Conservation (phyloP, 495 filamentous ascomycete genomes). For the Lepraria neglecta region DNA sequence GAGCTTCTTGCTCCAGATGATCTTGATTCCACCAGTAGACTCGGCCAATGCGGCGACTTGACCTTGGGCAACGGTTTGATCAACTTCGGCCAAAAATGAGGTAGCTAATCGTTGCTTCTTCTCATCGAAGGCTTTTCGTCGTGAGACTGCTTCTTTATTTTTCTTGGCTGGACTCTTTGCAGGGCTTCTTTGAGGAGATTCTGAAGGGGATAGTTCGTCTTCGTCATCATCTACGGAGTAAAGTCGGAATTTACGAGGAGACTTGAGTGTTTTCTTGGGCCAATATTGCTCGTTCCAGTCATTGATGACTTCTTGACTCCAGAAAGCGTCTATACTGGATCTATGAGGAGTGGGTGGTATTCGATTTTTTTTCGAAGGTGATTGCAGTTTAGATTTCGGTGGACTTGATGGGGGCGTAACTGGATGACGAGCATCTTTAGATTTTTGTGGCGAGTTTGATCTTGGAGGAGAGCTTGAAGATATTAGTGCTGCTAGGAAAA, state of each 20-base stretch:
- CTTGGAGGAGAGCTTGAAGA: slow-evolving; percentile 23
- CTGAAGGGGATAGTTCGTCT: slow-evolving; percentile 16
- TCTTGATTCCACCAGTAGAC: slow-evolving; percentile 65
- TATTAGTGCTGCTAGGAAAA: not conserved
- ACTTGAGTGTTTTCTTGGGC: slow-evolving; percentile 48
- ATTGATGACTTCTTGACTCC: slow-evolving; percentile 67
- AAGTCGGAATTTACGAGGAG: slow-evolving; percentile 29
- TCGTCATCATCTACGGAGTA: slow-evolving; percentile 34
- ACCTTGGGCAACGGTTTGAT: slow-evolving; percentile 57
- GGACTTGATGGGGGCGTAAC: slow-evolving; percentile 44
- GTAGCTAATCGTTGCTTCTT: slow-evolving; percentile 61
- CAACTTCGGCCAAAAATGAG: slow-evolving; percentile 66
- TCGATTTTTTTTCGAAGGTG: slow-evolving; percentile 47
- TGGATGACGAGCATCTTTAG: not conserved
- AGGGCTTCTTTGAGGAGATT: slow-evolving; percentile 19
- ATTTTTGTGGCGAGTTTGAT: slow-evolving; percentile 19
- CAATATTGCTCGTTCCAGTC: slow-evolving; percentile 80
- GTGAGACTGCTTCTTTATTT: slow-evolving; percentile 38
- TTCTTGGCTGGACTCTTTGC: slow-evolving; percentile 40
- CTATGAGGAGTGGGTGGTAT: slow-evolving; percentile 55
- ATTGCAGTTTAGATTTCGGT: slow-evolving; percentile 39
- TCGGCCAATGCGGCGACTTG: slow-evolving; percentile 53
- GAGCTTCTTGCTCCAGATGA: slow-evolving; percentile 80
- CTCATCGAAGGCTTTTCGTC: slow-evolving; percentile 59
- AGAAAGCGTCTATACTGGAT: slow-evolving; percentile 71